Base-by-base conservation (phyloP, 2,329 filamentous ascomycete species). In the Claviceps fusiformis region DNA sequence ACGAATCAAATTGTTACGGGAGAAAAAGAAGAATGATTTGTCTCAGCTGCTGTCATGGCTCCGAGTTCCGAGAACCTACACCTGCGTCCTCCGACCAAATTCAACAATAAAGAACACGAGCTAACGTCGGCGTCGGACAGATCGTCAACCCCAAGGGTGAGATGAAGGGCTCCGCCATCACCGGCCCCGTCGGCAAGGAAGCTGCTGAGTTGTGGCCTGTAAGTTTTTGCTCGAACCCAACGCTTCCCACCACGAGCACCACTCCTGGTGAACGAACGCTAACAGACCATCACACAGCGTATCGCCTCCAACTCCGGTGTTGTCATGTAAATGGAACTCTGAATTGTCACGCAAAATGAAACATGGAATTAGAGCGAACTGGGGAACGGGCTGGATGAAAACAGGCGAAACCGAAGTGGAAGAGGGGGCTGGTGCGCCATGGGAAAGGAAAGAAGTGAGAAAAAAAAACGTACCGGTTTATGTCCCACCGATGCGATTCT, bases 111-210 rank as follows among this genome's bases (percentile, higher is more conserved):
- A 19, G 17, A 29, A 31, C 11, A 6, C 33, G 13, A 53, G 49
- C 54, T 57, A 52, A 57, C 19, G 19, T 37, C 9, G 5, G 15
- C 29, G 15, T 5, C 70, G 93, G 88, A 37, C 70, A 93, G 88
- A 98, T 98, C 71, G 93, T 98, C 82, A 98, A 98, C 83, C 90
- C 92, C 77, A 98, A 98, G 88, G 93, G 93, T 80, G 93, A 98
- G 82, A 98, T 98, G 93, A 98, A 98, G 87, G 93, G 93, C 73
- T 96, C 90, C 64, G 93, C 93, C 75, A 98, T 98, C 75, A 98
- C 93, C 68, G 93, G 93, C 68, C 93, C 93, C 68, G 92, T 98
- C 72, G 93, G 92, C 76, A 98, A 98, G 87, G 93, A 98, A 81
- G 93, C 93, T 74, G 93, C 93, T 75, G 93, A 98, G 81, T 83